These are phyloP conservation scores for Combretum micranthum DNA, from an alignment of 345 rosid genomes.

Conservation along the genomic window DNA sequence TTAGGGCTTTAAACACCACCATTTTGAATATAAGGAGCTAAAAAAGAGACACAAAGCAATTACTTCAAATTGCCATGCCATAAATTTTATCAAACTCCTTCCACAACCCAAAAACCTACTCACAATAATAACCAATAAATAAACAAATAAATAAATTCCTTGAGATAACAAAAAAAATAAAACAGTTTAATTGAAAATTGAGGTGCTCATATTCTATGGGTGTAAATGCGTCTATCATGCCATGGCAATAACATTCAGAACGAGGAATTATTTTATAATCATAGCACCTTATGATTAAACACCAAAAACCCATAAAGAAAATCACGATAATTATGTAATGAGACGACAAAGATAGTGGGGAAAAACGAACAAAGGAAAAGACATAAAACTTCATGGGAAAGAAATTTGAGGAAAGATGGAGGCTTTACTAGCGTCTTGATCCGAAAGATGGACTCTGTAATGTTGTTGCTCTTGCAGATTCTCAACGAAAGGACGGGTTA, in stretches of 20 bases:
- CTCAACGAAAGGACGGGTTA: too few species aligned
- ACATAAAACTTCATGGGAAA: too few species aligned
- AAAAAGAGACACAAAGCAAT: constrained; percentile 11
- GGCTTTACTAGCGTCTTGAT: too few species aligned
- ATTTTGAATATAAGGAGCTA: constrained; percentile 13
- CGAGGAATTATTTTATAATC: constrained; percentile 27
- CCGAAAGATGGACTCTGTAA: too few species aligned
- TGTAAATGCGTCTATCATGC: constrained; percentile 20
- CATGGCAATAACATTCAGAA: constrained; percentile 26
- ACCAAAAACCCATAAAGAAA: too few species aligned
- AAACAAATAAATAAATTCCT: not conserved
- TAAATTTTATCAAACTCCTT: constrained; percentile 10
- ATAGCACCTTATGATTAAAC: constrained; percentile 1
- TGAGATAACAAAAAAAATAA: not conserved
- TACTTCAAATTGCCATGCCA: constrained; percentile 11
- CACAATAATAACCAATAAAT: not conserved
- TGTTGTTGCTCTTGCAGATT: too few species aligned
- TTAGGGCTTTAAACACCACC: constrained; percentile 40
- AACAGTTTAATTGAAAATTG: not conserved
- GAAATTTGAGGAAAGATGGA: too few species aligned
- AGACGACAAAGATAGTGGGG: too few species aligned
- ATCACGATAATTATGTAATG: too few species aligned
- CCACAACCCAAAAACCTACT: not conserved
- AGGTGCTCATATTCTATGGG: constrained; percentile 50
- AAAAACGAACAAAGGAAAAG: too few species aligned